phyloP scores from a whole-genome alignment of 352 stramenopile genomes.

The Phytophthora lateralis region DNA sequence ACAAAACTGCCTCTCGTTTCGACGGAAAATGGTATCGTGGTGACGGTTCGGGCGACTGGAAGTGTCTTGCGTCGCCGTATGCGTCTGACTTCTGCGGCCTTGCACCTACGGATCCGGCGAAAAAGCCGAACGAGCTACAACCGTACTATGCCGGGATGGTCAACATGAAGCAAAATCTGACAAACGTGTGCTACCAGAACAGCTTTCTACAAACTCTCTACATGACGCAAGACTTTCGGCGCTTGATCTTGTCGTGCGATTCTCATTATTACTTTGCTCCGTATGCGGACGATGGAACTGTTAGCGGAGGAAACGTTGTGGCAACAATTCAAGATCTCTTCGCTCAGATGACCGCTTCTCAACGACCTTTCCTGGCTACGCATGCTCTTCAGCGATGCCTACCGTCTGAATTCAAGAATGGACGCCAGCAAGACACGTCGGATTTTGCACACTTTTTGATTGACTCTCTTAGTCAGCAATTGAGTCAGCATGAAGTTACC shows the following conservation, averaged over 20 bases:
- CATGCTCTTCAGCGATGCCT: constrained; percentile 78
- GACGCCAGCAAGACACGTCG: constrained; percentile 85
- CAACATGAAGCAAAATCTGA: constrained; percentile 91
- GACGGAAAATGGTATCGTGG: constrained; percentile 87
- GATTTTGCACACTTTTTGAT: constrained; percentile 90
- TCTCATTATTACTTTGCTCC: constrained; percentile 43
- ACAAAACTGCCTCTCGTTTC: constrained; percentile 60
- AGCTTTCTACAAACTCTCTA: constrained; percentile 89
- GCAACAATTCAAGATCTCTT: constrained; percentile 76
- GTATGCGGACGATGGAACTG: constrained; percentile 28
- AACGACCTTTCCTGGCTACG: constrained; percentile 66
- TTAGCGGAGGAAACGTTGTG: constrained; percentile 51
- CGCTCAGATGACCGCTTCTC: constrained; percentile 69
- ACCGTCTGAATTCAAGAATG: constrained; percentile 76
- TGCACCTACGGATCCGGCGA: constrained; percentile 39
- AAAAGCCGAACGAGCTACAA: constrained; percentile 47
- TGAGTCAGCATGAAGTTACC: constrained; percentile 66
- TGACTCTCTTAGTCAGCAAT: constrained; percentile 73
- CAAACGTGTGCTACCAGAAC: constrained; percentile 92
- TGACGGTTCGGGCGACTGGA: constrained; percentile 83
- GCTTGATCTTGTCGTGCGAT: constrained; percentile 68
- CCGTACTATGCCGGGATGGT: constrained; percentile 86
- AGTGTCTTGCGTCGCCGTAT: constrained; percentile 60
- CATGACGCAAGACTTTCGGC: constrained; percentile 85
- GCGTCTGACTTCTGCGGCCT: constrained; percentile 72